Evolutionary conservation across 345 rosid species (phyloP).

Genomic region (Acer campestre): DNA sequence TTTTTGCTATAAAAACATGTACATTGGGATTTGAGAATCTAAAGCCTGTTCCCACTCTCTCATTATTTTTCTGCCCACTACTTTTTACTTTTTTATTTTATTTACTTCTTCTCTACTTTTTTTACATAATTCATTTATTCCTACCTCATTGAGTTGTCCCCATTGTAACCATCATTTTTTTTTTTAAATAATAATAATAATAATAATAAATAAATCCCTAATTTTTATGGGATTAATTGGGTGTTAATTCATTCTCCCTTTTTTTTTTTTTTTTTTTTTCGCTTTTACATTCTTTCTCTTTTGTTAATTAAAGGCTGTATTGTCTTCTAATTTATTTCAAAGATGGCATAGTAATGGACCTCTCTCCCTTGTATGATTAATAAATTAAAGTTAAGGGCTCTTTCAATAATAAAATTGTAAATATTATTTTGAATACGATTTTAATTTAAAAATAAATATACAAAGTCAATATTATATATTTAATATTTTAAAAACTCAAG

Average conservation of each 20-base stretch:
- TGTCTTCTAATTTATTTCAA: no score
- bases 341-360: background rate
- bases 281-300: background rate
- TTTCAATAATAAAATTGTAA: background rate
- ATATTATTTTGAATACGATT: background rate
- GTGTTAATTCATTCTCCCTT: background rate
- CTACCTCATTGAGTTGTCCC: background rate
- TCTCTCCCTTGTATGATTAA: no score
- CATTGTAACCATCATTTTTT: background rate
- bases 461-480: background rate
- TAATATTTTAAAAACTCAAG: background rate
- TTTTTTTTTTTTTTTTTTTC: no score
- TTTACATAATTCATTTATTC: background rate
- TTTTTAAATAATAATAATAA: no score
- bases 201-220: no score
- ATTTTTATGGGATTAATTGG: no score
- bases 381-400: background rate
- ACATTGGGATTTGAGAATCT: conserved; percentile 36
- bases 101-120: background rate
- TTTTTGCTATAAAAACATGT: conserved; percentile 28
- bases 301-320: background rate
- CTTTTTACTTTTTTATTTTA: conserved; percentile 4
- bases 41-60: conserved; percentile 14
- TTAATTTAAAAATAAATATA: no score
- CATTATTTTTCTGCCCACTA: background rate